phyloP scores from a whole-genome alignment of 2,329 filamentous ascomycete genomes.

The Cytospora chrysosperma region DNA sequence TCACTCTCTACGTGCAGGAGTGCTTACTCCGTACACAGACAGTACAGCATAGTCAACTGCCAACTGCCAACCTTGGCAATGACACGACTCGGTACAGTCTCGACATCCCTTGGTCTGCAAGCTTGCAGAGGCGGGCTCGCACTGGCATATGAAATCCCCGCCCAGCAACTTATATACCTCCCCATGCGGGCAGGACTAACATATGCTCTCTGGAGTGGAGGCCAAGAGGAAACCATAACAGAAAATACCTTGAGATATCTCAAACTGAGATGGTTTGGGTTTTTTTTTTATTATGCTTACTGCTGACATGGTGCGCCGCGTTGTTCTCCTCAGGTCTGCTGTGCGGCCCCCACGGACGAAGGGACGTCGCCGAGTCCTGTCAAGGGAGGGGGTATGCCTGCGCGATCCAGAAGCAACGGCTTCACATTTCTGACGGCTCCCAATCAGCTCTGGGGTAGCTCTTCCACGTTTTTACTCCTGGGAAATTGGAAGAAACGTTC shows the following conservation, averaged over 20 bases:
- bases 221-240: not conserved
- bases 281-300: not conserved
- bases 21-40: not conserved
- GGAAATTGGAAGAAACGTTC: not conserved
- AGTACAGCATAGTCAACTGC: too few species aligned
- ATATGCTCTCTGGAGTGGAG: not conserved
- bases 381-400: slow-evolving; percentile 12
- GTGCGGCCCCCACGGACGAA: slow-evolving; percentile 22
- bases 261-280: not conserved
- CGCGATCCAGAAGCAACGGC: not conserved
- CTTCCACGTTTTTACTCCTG: not conserved
- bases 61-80: slow-evolving; percentile 6
- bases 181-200: not conserved
- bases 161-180: slow-evolving; percentile 1
- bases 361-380: slow-evolving; percentile 9
- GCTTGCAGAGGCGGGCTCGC: not conserved
- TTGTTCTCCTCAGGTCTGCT: slow-evolving; percentile 4
- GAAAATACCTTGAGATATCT: not conserved
- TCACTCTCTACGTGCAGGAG: not conserved
- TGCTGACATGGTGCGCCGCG: not conserved
- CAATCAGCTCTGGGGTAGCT: not conserved
- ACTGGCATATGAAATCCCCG: not conserved
- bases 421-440: not conserved
- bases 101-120: not conserved
- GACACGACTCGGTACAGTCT: slow-evolving; percentile 17